A percentile compares a stretch with the other conserved stretches of the same genome.
These are phyloP conservation scores for Rhizophagus clarus DNA, from an alignment of 192 early-diverging fungal species.

Conservation along the genomic window DNA sequence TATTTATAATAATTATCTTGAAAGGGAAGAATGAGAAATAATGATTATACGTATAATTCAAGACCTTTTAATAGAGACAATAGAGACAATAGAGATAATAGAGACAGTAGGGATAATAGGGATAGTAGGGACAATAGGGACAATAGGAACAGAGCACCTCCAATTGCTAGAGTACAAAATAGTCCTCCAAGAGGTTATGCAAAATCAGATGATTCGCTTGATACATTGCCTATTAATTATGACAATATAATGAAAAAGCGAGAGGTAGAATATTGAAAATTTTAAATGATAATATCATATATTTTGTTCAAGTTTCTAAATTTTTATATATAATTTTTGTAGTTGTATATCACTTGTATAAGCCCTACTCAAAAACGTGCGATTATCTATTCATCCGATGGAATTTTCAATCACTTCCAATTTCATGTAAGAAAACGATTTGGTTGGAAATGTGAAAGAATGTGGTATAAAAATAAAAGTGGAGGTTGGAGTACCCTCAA, in stretches of 20 bases:
- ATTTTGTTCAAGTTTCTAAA: no score
- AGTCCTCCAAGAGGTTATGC: neutral
- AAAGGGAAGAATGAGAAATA: neutral
- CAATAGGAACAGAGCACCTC: neutral
- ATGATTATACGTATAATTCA: neutral
- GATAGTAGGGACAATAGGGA: neutral
- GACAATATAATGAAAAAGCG: neutral
- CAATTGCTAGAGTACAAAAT: neutral
- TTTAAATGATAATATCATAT: no score
- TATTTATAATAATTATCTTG: neutral
- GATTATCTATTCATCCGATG: neutral
- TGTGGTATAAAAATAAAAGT: constrained; percentile 7
- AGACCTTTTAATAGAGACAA: neutral
- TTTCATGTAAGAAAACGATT: constrained; percentile 2
- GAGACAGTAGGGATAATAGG: neutral
- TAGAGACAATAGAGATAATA: neutral
- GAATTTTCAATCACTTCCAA: constrained; percentile 9
- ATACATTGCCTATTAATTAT: neutral
- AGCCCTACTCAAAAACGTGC: constrained; percentile 9
- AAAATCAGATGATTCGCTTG: neutral
- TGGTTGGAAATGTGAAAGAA: constrained; percentile 18
- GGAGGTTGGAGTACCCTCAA: neutral
- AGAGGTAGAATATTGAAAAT: neutral
- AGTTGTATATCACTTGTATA: constrained; percentile 9
- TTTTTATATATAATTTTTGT: neutral